Percentiles rank a stretch among this genome's conserved stretches.
Evolutionary conservation across 148 eudicot species (phyloP).

Genomic region (Tetragonia tetragonoides): DNA sequence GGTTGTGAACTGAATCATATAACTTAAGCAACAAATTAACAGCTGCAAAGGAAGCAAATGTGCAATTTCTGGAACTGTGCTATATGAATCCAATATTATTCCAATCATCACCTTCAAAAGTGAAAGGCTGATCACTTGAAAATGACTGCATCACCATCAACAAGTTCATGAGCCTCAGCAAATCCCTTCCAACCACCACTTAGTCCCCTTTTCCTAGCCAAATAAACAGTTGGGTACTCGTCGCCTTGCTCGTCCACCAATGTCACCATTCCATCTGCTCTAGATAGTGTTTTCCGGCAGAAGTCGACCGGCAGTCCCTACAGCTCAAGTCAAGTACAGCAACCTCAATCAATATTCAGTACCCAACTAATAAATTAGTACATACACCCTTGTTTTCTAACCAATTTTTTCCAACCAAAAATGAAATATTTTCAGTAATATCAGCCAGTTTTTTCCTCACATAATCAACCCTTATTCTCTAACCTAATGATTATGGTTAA

Average conservation of each 20-base stretch:
- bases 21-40: too few relatives aligned
- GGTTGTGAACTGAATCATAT: too few relatives aligned
- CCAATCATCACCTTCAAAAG: slow-evolving; percentile 49
- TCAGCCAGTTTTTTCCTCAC: too few relatives aligned
- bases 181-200: slow-evolving; percentile 97
- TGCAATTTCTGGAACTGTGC: too few relatives aligned
- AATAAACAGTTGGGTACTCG: slow-evolving; percentile 58
- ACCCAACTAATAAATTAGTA: too few relatives aligned
- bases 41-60: too few relatives aligned
- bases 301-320: slow-evolving; percentile 41
- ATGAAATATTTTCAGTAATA: too few relatives aligned
- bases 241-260: slow-evolving; percentile 72
- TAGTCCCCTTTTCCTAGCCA: slow-evolving; percentile 72
- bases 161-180: slow-evolving; percentile 60
- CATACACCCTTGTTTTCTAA: too few relatives aligned
- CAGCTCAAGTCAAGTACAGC: neutral
- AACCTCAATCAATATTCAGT: neutral
- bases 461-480: too few relatives aligned
- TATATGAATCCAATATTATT: too few relatives aligned
- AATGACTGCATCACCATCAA: slow-evolving; percentile 81
- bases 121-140: slow-evolving; percentile 57
- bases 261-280: slow-evolving; percentile 52
- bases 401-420: too few relatives aligned
- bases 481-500: too few relatives aligned
- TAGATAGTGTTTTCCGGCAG: slow-evolving; percentile 59